A percentile compares a stretch with the other conserved stretches of the same genome.
Evolutionary conservation across 768 basidiomycete species (phyloP).

Genomic region (Psilocybe sp.): DNA sequence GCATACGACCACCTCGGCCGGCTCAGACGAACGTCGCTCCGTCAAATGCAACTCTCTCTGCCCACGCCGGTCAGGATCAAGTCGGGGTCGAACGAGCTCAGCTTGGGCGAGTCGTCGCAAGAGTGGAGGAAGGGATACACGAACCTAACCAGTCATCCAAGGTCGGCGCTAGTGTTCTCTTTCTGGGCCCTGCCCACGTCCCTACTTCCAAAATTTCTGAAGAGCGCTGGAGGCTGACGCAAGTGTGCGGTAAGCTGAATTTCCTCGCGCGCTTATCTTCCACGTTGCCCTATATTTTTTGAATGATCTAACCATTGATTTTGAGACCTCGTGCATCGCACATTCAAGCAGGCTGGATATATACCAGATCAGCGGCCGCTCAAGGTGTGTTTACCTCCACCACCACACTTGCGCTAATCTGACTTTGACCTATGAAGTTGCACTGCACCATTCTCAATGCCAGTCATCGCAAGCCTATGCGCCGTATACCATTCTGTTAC

Average conservation of each 20-base stretch:
- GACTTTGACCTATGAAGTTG: constrained; percentile 27
- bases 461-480: constrained; percentile 35
- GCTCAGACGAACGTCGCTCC: not conserved
- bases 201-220: not conserved
- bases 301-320: not conserved
- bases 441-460: constrained; percentile 54
- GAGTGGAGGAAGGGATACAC: not conserved
- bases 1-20: constrained; percentile 8
- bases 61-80: too few species aligned
- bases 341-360: constrained; percentile 41
- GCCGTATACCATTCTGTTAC: constrained; percentile 36
- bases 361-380: constrained; percentile 42
- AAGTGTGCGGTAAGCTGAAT: constrained; percentile 26
- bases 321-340: constrained; percentile 38
- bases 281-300: not conserved
- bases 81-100: too few species aligned
- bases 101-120: too few species aligned
- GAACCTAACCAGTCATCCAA: not conserved
- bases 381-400: constrained; percentile 32
- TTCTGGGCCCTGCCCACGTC: constrained; percentile 10
- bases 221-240: constrained; percentile 18
- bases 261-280: not conserved
- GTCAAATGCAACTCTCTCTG: too few species aligned
- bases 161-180: constrained; percentile 22
- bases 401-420: not conserved